phyloP scores from a whole-genome alignment of 495 filamentous ascomycete genomes.

The Chaetomium tenue region DNA sequence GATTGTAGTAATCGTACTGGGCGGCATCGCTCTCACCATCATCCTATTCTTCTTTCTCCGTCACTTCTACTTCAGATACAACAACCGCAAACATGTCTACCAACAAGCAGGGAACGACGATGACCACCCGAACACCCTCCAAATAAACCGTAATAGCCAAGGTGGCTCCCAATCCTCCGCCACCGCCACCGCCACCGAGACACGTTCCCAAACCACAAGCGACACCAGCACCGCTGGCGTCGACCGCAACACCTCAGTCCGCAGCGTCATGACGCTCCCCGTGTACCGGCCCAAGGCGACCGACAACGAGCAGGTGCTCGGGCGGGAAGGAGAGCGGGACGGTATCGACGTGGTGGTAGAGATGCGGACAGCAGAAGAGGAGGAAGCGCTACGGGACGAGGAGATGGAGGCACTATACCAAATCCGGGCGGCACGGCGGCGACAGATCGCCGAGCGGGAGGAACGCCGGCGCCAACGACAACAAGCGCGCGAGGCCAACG shows the following conservation, averaged over 20 bases:
- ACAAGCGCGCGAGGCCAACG: constrained; percentile 68
- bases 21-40: constrained; percentile 22
- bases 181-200: constrained; percentile 19
- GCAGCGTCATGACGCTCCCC: constrained; percentile 89
- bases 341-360: constrained; percentile 93
- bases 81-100: constrained; percentile 32
- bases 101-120: constrained; percentile 30
- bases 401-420: constrained; percentile 94
- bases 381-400: constrained; percentile 78
- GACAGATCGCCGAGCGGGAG: constrained; percentile 74
- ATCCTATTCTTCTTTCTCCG: constrained; percentile 25
- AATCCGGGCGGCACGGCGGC: constrained; percentile 74
- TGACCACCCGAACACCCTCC: constrained; percentile 26
- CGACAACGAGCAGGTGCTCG: constrained; percentile 80
- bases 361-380: constrained; percentile 52
- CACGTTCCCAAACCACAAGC: constrained; percentile 8
- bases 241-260: constrained; percentile 79
- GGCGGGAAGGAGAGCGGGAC: constrained; percentile 83
- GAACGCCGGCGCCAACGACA: constrained; percentile 61
- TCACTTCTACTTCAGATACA: constrained; percentile 53
- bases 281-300: constrained; percentile 67
- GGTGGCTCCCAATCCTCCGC: constrained; percentile 24
- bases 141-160: constrained; percentile 30
- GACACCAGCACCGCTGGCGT: constrained; percentile 39
- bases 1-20: constrained; percentile 29